These are phyloP conservation scores for Coriolopsis trogii DNA, from an alignment of 1,284 basidiomycete genomes.

Conservation along the genomic window DNA sequence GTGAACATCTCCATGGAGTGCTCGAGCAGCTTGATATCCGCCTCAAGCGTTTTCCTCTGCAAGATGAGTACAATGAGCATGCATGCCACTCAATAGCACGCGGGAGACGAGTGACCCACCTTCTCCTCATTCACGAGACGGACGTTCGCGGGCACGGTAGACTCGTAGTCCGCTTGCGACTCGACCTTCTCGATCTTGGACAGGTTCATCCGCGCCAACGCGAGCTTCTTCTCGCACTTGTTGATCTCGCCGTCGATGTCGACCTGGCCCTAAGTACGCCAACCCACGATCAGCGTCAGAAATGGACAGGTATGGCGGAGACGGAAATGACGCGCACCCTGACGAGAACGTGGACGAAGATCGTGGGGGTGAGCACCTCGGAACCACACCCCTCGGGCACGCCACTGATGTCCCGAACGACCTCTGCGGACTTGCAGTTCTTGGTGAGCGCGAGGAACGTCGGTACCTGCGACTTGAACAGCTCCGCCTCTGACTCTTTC, in stretches of 20 bases:
- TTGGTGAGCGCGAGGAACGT: conserved; percentile 89
- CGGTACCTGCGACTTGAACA: conserved; percentile 73
- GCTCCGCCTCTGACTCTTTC: conserved; percentile 58
- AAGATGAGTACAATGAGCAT: not conserved
- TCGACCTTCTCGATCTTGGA: conserved; percentile 82
- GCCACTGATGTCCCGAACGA: conserved; percentile 53
- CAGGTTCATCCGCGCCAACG: conserved; percentile 67
- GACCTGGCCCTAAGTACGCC: conserved; percentile 41
- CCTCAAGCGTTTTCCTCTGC: conserved; percentile 47
- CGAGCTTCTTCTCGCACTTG: conserved; percentile 88
- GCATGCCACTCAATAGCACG: not conserved
- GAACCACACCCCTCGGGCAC: conserved; percentile 92
- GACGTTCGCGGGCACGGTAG: conserved; percentile 79
- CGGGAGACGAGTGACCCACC: conserved; percentile 45
- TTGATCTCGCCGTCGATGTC: conserved; percentile 84
- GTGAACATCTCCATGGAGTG: conserved; percentile 49
- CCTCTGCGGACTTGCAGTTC: conserved; percentile 72
- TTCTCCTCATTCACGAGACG: conserved; percentile 72
- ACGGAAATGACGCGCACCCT: conserved; percentile 53
- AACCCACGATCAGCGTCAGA: not conserved
- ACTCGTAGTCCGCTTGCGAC: conserved; percentile 75
- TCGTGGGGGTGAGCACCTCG: conserved; percentile 73
- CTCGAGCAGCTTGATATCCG: conserved; percentile 48
- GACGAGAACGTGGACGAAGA: conserved; percentile 84
- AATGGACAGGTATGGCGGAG: too few species aligned